Evolutionary conservation across 129 eudicot species (phyloP), one percentile per base, ranked within the genome.

Genomic region (Saposhnikovia divaricata): DNA sequence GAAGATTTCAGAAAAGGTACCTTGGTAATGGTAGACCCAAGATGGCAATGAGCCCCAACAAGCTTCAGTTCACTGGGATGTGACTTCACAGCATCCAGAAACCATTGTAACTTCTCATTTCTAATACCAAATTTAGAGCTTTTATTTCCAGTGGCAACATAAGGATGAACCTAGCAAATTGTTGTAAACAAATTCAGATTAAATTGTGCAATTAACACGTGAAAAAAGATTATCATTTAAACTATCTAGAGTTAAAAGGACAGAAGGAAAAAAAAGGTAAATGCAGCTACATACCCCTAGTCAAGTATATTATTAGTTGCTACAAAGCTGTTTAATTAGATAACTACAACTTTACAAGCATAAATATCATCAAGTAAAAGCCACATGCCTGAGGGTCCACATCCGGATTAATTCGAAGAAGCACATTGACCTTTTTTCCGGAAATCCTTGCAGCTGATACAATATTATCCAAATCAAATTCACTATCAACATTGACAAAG

Each of bases 31-130:
- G 99, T 95, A 27, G 99, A 95, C 28, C 99, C 99, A 65, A 95
- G 96, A 92, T 95, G 99, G 78, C 99, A 95, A 76, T 95, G 99
- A 19, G 97, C 99, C 15, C 97, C 99, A 34, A 95, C 97, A 76
- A 95, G 91, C 92, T 95, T 90, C 76, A 95, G 84, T 85, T 95
- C 99, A 65, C 87, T 81, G 42, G 99, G 97, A 80, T 95, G 91
- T 55, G 99, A 91, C 86, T 92, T 95, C 83, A 95, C 97, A 28
- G 92, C 94, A 79, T 95, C 99, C 73, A 95, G 86, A 89, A 95
- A 95, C 99, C 98, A 95, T 76, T 90, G 97, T 80, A 95, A 80
- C 81, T 95, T 95, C 88, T 95, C 98, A 78, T 95, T 95, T 88
- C 97, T 88, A 12, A 95, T 95, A 69, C 97, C 98, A 79, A 95